These are phyloP conservation scores for Artemisia argyi DNA, from an alignment of 129 eudicot species.

Conservation along the genomic window DNA sequence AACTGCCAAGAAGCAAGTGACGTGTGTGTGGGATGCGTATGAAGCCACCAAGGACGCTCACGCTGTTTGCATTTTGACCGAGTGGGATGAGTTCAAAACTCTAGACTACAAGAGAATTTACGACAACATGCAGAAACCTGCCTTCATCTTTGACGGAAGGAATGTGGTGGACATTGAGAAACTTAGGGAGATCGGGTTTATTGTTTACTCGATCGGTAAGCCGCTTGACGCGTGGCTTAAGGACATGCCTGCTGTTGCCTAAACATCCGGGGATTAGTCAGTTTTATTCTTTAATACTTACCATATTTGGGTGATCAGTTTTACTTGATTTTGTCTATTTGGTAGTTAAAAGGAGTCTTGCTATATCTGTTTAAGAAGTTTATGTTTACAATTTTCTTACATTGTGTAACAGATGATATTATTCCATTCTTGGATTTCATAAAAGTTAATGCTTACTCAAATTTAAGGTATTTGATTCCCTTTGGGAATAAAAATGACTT, in stretches of 20 bases:
- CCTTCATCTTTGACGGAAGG: constrained; percentile 83
- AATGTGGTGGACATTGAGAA: constrained; percentile 57
- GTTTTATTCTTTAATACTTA: constrained; percentile 26
- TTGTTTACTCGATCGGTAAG: constrained; percentile 87
- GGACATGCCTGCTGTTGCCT: constrained; percentile 87
- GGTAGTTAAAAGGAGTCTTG: constrained; percentile 23
- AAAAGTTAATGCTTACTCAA: no score
- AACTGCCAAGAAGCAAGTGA: constrained; percentile 68
- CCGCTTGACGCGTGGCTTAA: constrained; percentile 89
- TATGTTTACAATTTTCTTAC: constrained; percentile 26
- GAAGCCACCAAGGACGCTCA: constrained; percentile 83
- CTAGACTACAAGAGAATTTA: constrained; percentile 79
- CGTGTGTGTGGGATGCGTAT: constrained; percentile 81
- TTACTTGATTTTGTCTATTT: constrained; percentile 7
- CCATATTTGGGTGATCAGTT: constrained; percentile 22
- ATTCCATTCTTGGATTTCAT: constrained; percentile 21
- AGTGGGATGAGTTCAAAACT: constrained; percentile 87
- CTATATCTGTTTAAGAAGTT: constrained; percentile 27
- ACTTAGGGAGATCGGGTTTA: constrained; percentile 83
- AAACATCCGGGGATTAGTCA: constrained; percentile 27
- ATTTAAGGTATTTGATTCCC: no score
- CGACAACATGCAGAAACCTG: constrained; percentile 90
- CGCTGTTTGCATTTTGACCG: constrained; percentile 74
- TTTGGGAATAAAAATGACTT: no score
- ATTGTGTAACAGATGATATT: constrained; percentile 39